A percentile compares a stretch with the other conserved stretches of the same genome.
Conservation (phyloP, 2,329 filamentous ascomycete species). For the Sporothrix dimorphospora region DNA sequence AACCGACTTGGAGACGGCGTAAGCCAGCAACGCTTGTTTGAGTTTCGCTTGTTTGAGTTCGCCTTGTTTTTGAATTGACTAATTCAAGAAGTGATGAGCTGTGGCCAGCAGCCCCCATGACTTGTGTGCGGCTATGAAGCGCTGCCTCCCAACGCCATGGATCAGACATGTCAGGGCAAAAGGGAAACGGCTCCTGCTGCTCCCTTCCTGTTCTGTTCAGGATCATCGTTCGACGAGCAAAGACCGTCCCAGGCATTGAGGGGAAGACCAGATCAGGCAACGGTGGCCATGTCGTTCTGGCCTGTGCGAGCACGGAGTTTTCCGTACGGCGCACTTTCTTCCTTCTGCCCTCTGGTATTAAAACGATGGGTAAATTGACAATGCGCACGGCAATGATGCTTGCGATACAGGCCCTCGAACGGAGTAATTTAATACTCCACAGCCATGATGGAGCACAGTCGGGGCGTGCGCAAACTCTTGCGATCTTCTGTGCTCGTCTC, state of each 20-base stretch:
- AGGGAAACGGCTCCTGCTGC: background rate
- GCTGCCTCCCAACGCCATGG: slow-evolving; percentile 15
- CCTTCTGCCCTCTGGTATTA: too few relatives aligned
- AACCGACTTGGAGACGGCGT: background rate
- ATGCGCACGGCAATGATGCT: background rate
- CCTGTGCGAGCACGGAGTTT: background rate
- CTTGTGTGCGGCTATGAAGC: slow-evolving; percentile 10
- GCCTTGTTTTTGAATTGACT: background rate
- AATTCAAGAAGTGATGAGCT: background rate
- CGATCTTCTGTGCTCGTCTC: background rate
- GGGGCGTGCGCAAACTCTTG: background rate
- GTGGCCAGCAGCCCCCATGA: background rate
- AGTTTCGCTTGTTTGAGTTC: background rate
- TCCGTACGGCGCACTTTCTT: background rate
- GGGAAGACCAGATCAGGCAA: background rate
- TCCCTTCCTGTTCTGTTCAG: background rate
- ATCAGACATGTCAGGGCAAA: background rate
- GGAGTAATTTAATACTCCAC: background rate
- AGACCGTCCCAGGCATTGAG: background rate
- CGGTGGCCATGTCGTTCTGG: too few relatives aligned
- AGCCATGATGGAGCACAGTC: background rate
- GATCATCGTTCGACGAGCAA: background rate
- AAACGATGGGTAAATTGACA: background rate
- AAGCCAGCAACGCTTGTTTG: background rate
- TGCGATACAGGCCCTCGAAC: too few relatives aligned